Percentiles rank a stretch among this genome's conserved stretches.
These are phyloP conservation scores for Rugonectria rugulosa DNA, from an alignment of 2,329 filamentous ascomycete species.

Conservation along the genomic window DNA sequence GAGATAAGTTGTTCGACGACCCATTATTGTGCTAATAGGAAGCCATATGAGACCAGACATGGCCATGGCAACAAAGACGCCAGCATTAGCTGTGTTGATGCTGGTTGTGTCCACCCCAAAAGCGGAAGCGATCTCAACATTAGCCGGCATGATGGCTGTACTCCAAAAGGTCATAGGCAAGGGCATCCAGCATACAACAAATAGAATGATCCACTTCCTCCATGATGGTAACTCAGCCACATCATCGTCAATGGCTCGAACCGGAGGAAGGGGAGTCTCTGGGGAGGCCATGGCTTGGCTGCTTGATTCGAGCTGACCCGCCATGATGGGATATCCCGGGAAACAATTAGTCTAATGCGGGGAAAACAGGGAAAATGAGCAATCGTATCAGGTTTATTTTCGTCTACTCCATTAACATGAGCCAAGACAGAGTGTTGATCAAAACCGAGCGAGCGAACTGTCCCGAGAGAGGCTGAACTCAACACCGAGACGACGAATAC, in stretches of 20 bases:
- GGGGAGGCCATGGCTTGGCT: background rate
- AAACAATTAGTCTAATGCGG: background rate
- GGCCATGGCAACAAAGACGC: slow-evolving; percentile 36
- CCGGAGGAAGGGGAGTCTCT: slow-evolving; percentile 6
- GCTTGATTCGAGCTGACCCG: slow-evolving; percentile 23
- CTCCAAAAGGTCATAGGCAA: slow-evolving; percentile 41
- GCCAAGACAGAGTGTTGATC: background rate
- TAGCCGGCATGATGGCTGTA: slow-evolving; percentile 37
- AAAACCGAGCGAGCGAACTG: background rate
- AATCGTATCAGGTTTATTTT: background rate
- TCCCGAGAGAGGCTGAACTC: background rate
- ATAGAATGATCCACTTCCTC: slow-evolving; percentile 40
- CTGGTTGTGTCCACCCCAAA: slow-evolving; percentile 19
- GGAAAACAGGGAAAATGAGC: background rate
- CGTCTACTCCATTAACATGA: slow-evolving; percentile 1
- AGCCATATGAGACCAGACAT: slow-evolving; percentile 36
- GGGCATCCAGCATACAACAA: slow-evolving; percentile 40
- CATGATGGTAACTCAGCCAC: slow-evolving; percentile 30
- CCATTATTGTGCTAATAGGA: slow-evolving; percentile 35
- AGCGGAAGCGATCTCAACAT: slow-evolving; percentile 27
- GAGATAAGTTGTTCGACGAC: slow-evolving; percentile 34
- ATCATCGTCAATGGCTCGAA: slow-evolving; percentile 30
- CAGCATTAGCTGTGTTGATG: slow-evolving; percentile 35
- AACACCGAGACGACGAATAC: background rate
- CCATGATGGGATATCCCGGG: slow-evolving; percentile 16